phyloP scores from a whole-genome alignment of 2,329 filamentous ascomycete species.

The Colletotrichum cereale region DNA sequence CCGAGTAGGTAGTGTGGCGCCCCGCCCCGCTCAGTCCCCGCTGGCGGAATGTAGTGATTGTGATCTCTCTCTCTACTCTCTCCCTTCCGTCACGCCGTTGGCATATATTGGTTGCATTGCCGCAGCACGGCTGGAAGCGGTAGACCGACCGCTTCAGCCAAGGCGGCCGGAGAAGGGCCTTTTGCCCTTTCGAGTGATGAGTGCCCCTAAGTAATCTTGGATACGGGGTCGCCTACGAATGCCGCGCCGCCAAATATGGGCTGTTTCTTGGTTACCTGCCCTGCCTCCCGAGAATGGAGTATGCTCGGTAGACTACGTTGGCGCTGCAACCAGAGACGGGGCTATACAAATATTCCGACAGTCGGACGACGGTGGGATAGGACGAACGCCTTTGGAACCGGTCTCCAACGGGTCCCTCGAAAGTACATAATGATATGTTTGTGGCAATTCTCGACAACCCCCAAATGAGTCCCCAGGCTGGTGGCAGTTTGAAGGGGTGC shows the following conservation, averaged over 20 bases:
- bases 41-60: not conserved
- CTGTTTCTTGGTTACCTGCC: slow-evolving; percentile 5
- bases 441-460: not conserved
- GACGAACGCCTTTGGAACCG: not conserved
- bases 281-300: not conserved
- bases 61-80: not conserved
- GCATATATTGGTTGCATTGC: not conserved
- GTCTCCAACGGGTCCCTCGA: too few relatives aligned
- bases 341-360: not conserved
- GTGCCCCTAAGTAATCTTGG: slow-evolving; percentile 24
- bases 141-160: slow-evolving; percentile 5
- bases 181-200: slow-evolving; percentile 20
- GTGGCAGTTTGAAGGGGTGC: not conserved
- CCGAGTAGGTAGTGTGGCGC: not conserved
- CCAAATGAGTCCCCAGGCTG: not conserved
- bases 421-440: not conserved
- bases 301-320: not conserved
- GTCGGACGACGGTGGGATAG: not conserved
- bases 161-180: slow-evolving; percentile 8
- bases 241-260: slow-evolving; percentile 27
- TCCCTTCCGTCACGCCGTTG: not conserved
- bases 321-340: slow-evolving; percentile 10
- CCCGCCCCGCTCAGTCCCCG: not conserved
- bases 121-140: not conserved
- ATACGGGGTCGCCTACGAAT: slow-evolving; percentile 29